phyloP scores from a whole-genome alignment of 2,329 filamentous ascomycete genomes.

The Zymoseptoria tritici region DNA sequence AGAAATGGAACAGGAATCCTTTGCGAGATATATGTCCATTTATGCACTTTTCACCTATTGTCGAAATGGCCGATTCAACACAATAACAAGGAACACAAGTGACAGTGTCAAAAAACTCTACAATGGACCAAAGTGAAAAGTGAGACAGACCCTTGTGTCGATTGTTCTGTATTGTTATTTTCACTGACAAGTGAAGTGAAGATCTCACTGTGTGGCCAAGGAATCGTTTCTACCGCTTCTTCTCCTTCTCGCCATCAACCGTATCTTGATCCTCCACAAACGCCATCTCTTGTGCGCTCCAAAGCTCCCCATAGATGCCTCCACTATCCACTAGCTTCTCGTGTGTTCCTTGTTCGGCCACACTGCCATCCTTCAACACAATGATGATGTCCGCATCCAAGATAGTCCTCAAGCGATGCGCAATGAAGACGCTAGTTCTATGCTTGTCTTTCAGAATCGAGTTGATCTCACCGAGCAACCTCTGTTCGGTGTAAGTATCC shows the following conservation, averaged over 20 bases:
- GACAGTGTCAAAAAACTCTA: neutral
- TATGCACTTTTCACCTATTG: neutral
- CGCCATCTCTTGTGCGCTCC: conserved; percentile 52
- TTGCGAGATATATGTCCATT: neutral
- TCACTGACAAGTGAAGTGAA: neutral
- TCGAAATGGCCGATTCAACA: neutral
- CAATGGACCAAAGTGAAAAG: neutral
- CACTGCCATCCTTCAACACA: conserved; percentile 72
- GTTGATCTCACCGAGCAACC: conserved; percentile 85
- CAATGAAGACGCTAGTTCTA: conserved; percentile 89
- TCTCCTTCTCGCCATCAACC: conserved; percentile 9
- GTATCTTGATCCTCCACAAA: conserved; percentile 28
- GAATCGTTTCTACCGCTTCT: neutral
- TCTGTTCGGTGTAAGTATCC: conserved; percentile 89
- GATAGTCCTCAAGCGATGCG: conserved; percentile 85
- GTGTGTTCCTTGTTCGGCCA: conserved; percentile 88
- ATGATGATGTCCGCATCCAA: conserved; percentile 89
- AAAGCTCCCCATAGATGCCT: conserved; percentile 80
- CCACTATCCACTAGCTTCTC: conserved; percentile 69
- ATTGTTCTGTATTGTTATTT: neutral
- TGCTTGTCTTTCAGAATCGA: conserved; percentile 80
- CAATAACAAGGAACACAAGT: neutral
- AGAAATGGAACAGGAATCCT: neutral
- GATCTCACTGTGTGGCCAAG: neutral
- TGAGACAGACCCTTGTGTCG: neutral